Percentiles rank a stretch among this genome's conserved stretches.
Conservation (phyloP, 306 rosid species). For the Begonia loranthoides region DNA sequence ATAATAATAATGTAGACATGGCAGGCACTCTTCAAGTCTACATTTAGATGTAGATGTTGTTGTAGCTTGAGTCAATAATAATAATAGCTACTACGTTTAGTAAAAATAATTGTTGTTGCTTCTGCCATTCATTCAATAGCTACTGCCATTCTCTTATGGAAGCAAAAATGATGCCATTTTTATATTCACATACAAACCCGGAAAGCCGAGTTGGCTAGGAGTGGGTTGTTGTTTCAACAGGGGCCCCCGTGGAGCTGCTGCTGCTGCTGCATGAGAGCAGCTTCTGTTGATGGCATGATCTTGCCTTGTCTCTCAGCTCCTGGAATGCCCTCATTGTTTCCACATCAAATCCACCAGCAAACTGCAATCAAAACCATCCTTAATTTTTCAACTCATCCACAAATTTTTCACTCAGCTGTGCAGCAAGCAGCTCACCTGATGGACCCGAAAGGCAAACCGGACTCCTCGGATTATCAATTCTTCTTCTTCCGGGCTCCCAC, state of each 20-base stretch:
- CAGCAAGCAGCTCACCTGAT: slow-evolving; percentile 53
- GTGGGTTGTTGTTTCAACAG: slow-evolving; percentile 70
- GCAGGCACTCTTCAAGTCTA: no score
- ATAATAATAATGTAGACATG: no score
- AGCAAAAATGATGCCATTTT: slow-evolving; percentile 12
- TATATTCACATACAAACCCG: slow-evolving; percentile 8
- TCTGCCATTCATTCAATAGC: no score
- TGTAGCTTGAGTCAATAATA: no score
- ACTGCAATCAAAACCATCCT: slow-evolving; percentile 33
- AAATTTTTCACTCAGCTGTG: background rate
- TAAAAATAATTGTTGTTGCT: no score
- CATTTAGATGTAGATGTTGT: no score
- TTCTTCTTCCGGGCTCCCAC: slow-evolving; percentile 89
- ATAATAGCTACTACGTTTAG: no score
- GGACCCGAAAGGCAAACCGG: slow-evolving; percentile 90
- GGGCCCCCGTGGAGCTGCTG: slow-evolving; percentile 53
- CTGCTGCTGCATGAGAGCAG: slow-evolving; percentile 30
- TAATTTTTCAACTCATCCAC: background rate
- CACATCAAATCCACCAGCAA: slow-evolving; percentile 91
- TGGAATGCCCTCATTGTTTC: slow-evolving; percentile 96
- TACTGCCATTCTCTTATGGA: background rate
- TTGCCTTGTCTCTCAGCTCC: slow-evolving; percentile 86
- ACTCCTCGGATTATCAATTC: slow-evolving; percentile 91
- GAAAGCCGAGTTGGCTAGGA: slow-evolving; percentile 24
- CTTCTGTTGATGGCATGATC: slow-evolving; percentile 74